A percentile compares a stretch with the other conserved stretches of the same genome.
Conservation (phyloP, 148 eudicot species). For the Gaultheria prostrata region DNA sequence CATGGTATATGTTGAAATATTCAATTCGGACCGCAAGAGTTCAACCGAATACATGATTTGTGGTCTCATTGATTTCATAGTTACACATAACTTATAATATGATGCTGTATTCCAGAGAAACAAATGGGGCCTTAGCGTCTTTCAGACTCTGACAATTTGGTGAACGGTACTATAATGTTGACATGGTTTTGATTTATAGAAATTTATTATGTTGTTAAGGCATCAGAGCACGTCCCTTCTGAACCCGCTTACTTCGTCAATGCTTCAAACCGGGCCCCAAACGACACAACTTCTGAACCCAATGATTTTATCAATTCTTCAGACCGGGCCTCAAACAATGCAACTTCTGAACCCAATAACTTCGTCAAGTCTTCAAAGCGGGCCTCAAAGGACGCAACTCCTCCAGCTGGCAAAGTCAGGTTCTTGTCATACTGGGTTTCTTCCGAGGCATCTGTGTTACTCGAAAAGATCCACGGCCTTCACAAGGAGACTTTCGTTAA, state of each 20-base stretch:
- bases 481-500: not conserved
- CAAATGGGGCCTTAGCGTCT: not conserved
- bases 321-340: not conserved
- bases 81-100: not conserved
- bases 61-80: not conserved
- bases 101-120: not conserved
- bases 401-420: not conserved
- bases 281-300: not conserved
- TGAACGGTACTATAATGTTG: not conserved
- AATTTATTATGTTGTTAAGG: not conserved
- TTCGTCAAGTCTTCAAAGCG: not conserved
- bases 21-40: not conserved
- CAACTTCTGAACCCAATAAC: not conserved
- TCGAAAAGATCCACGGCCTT: conserved; percentile 10
- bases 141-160: not conserved
- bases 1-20: not conserved
- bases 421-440: conserved; percentile 13
- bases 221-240: not conserved
- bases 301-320: not conserved
- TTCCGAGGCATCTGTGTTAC: not conserved
- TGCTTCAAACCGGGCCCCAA: not conserved
- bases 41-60: not conserved
- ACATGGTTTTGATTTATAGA: not conserved
- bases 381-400: not conserved
- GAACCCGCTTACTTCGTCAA: not conserved